These are phyloP conservation scores for Botrytis pseudocinerea DNA, from an alignment of 2,329 filamentous ascomycete species.

Conservation along the genomic window DNA sequence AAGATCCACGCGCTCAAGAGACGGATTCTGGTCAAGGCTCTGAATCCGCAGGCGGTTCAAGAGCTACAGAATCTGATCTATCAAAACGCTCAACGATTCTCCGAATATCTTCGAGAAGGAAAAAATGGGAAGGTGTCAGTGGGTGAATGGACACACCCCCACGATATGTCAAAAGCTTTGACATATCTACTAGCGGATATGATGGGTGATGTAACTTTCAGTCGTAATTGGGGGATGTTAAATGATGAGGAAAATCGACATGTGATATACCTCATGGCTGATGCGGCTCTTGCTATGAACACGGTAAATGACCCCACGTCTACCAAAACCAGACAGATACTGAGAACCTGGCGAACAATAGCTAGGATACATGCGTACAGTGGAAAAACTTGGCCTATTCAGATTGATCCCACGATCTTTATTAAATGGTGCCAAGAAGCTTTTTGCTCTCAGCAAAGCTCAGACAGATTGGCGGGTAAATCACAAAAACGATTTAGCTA, in stretches of 20 bases:
- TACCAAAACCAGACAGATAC: background rate
- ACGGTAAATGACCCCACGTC: background rate
- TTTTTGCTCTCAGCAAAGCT: background rate
- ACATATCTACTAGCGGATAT: background rate
- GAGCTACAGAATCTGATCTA: background rate
- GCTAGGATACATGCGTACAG: conserved; percentile 1
- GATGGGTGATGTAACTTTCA: conserved; percentile 10
- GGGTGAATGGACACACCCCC: background rate
- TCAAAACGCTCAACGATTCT: background rate
- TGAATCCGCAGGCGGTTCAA: background rate
- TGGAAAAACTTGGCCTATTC: background rate
- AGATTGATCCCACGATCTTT: background rate
- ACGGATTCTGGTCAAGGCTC: background rate
- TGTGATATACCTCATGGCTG: background rate
- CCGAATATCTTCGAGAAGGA: background rate
- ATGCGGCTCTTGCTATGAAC: background rate
- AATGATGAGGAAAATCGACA: background rate
- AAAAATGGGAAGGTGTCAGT: background rate
- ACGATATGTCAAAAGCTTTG: background rate
- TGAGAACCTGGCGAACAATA: background rate
- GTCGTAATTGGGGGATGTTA: background rate
- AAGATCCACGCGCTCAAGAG: background rate
- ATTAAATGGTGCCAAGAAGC: background rate
- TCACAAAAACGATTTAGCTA: background rate
- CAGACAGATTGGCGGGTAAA: background rate